Base-by-base conservation (phyloP, 1,284 basidiomycete genomes). In the Fistulinella cinereoalba region DNA sequence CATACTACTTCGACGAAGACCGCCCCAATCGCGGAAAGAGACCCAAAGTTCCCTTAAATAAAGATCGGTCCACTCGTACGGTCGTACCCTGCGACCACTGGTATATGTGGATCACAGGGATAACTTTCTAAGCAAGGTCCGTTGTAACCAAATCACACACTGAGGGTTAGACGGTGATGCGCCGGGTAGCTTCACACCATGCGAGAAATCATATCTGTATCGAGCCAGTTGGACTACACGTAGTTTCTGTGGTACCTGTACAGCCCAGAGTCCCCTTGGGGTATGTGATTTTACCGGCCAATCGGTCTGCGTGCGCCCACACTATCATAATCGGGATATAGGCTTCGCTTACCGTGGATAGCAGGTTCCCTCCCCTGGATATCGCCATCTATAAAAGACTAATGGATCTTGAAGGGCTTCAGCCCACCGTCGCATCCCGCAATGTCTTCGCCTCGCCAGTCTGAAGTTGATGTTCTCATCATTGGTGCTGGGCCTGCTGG, bases 401-500 rank as follows among this genome's bases (percentile, higher is more conserved):
- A 23, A 41, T n/a, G n/a, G 22, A 8, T 19, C 19, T 42, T 23
- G 28, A 13, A 27, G 23, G 15, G 29, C 31, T 41, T 46, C n/a
- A 33, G 21, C 24, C 34, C 27, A 19, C 29, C 22, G 10, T 36
- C 28, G 18, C 25, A 38, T 36, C 36, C 33, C 16, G 37, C 16
- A 23, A 56, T 52, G 44, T 11, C 52, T 25, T 46, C 37, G 16
- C 47, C 41, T 39, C 51, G 19, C 43, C 48, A 47, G 7, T 62
- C 64, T 11, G 46, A 74, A 32, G 72, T 79, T 34, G 81, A 83
- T 59, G 78, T 81, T 31, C 69, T 82, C 49, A 66, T 83, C 45
- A 66, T 78, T 36, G 75, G 76, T 11, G 75, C 74, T 24, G 77
- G 77, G 4, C 79, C 78, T 18, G 75, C 76, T 29, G 77, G 78